Evolutionary conservation across 441 rosid genomes (phyloP), one percentile per base, ranked within the genome.

Genomic region (Euphorbia celastroides): DNA sequence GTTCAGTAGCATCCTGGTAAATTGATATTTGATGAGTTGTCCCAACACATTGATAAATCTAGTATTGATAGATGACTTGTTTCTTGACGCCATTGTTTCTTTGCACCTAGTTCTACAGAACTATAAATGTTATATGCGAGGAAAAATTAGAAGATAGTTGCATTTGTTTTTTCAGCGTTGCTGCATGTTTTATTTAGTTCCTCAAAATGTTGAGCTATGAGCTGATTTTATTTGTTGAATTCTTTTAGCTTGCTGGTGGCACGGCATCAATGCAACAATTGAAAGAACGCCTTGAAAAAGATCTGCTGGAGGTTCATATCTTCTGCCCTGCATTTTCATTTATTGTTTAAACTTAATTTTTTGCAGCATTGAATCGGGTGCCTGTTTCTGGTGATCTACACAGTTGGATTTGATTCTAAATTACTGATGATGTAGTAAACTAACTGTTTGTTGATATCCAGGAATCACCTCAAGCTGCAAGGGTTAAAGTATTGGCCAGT

Each of bases 191-290:
- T 30, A 22, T 42, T 27, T 20, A 32, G 36, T n/a, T n/a, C n/a
- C n/a, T n/a, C n/a, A n/a, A 38, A 25, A 9, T 41, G 19, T 50
- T 31, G 0, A 16, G 6, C 48, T 4, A 8, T 64, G 28, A 50
- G 38, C 52, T 26, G 19, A 57, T 60, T 22, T 52, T 25, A 71
- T 64, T 5, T 73, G 34, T 66, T 77, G 27, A 46, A 56, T 64
- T 41, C 55, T 44, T 69, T 41, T 70, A 95, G 99, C 97, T 95
- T 81, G 90, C 98, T 64, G 99, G 99, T 68, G 99, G 99, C 72
- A 95, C 99, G 58, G 95, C 99, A 77, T 92, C 99, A 36, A 95
- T 95, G 98, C 99, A 95, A 76, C 99, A 95, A 76, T 71, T 92
- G 81, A 95, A 95, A 88, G 99, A 95, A 75, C 96, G 99, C 28